Percentiles rank a stretch among this genome's conserved stretches.
phyloP scores from a whole-genome alignment of 1,284 basidiomycete genomes.

The Ustilago tritici region DNA sequence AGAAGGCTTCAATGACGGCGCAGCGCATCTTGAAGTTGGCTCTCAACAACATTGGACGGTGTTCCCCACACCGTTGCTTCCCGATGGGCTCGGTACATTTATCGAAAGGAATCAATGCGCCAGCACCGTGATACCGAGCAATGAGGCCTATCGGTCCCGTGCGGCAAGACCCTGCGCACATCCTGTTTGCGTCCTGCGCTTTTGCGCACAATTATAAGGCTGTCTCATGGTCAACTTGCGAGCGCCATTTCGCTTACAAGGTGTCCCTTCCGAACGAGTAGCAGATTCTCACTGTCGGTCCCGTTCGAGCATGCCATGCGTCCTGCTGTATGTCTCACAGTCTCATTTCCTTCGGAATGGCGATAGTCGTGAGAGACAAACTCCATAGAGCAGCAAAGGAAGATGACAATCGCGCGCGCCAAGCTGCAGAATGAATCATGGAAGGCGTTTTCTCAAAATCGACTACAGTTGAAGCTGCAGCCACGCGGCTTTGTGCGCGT shows the following conservation, averaged over 20 bases:
- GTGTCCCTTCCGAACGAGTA: background rate
- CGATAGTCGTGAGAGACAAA: background rate
- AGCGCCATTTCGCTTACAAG: background rate
- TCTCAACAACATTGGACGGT: background rate
- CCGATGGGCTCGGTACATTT: background rate
- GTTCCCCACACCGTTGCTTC: slow-evolving; percentile 1
- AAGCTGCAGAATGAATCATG: slow-evolving; percentile 2
- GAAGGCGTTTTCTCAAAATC: background rate
- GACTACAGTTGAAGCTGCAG: slow-evolving; percentile 1
- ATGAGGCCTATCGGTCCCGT: background rate
- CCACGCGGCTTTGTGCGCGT: background rate
- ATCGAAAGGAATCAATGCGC: background rate
- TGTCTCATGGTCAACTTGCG: background rate
- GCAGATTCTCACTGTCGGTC: background rate
- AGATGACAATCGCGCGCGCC: background rate
- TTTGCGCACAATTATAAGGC: background rate
- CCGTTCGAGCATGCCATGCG: background rate
- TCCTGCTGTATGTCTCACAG: no score
- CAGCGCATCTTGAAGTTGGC: background rate
- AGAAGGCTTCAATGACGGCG: background rate
- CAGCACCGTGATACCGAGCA: background rate
- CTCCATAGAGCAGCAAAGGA: background rate
- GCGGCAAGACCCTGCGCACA: background rate
- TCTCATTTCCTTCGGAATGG: background rate
- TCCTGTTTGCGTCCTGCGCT: background rate